Base-by-base conservation (phyloP, 176 grass and related monocot species). In the Puya raimondii region DNA sequence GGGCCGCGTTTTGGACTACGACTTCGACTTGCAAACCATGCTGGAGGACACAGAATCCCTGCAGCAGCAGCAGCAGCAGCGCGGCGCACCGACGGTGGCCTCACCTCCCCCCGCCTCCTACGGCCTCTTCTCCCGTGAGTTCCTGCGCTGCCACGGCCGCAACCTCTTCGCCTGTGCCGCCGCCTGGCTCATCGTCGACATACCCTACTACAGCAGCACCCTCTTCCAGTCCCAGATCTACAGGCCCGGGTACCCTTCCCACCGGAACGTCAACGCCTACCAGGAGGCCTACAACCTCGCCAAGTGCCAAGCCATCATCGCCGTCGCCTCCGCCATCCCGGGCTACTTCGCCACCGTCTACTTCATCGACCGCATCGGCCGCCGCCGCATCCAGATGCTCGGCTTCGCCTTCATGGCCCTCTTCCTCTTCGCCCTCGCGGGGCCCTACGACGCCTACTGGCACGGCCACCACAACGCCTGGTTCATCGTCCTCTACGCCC, bases 381-480 rank as follows among this genome's bases (percentile, higher is more conserved):
- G 81, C 26, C 81, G 81, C 9, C 42, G 12, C 29, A 83, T 83
- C 48, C 81, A 83, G 49, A 70, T 83, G 74, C 72, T 69, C 20
- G 75, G 81, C 12, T 84, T 84, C 49, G 33, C 74, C 64, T 78
- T 84, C 74, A 84, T 84, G 81, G 68, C 81, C 50, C 26, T 69
- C 14, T 95, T 90, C 79, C 64, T 95, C 17, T 82, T 95, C 68
- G 80, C 74, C 21, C 70, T 64, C 0, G 88, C 49, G 1, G 83
- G 70, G 49, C 53, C 68, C 0, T 84, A 78, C 42, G 23, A 78
- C 69, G 23, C 21, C 18, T 84, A 74, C 66, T 84, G 81, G 81
- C 29, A 78, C 51, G 1, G 68, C 23, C 50, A 78, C 47, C 69
- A 22, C 50, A 78, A 74, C 7, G 33, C 1, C 5, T 29, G 25